A percentile compares a stretch with the other conserved stretches of the same genome.
Conservation (phyloP, 805 yeast species). For the Soucietia sequanensis region DNA sequence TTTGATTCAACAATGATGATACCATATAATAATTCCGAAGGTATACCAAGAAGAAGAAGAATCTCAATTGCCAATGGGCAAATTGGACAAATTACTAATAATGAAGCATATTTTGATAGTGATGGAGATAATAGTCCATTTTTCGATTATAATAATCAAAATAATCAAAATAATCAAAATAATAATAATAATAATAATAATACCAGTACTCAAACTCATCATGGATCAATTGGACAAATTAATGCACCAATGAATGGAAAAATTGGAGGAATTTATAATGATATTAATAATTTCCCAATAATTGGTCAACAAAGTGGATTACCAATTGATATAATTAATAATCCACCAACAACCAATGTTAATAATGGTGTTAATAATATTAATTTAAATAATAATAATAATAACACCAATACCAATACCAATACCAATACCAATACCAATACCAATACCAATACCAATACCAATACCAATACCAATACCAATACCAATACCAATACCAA, state of each 20-base stretch:
- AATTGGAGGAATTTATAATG: too few species aligned
- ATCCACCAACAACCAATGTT: not conserved
- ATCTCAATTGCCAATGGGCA: constrained; percentile 84
- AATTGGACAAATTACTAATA: constrained; percentile 66
- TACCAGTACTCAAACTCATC: not conserved
- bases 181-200: not conserved
- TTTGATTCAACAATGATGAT: constrained; percentile 42
- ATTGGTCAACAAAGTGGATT: not conserved
- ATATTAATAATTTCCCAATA: not conserved
- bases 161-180: constrained; percentile 6
- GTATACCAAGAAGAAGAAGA: constrained; percentile 51
- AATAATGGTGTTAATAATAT: not conserved
- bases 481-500: constrained; percentile 1
- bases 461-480: constrained; percentile 1
- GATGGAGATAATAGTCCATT: constrained; percentile 13
- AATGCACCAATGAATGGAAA: constrained; percentile 2
- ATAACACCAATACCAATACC: constrained; percentile 3
- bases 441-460: too few species aligned
- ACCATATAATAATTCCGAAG: constrained; percentile 30
- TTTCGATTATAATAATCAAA: constrained; percentile 16
- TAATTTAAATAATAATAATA: not conserved
- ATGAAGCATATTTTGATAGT: constrained; percentile 36
- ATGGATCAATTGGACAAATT: not conserved
- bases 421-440: not conserved
- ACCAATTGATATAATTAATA: not conserved